Conservation (phyloP, 2,329 filamentous ascomycete genomes). For the Aspergillus pseudoviridinutans region DNA sequence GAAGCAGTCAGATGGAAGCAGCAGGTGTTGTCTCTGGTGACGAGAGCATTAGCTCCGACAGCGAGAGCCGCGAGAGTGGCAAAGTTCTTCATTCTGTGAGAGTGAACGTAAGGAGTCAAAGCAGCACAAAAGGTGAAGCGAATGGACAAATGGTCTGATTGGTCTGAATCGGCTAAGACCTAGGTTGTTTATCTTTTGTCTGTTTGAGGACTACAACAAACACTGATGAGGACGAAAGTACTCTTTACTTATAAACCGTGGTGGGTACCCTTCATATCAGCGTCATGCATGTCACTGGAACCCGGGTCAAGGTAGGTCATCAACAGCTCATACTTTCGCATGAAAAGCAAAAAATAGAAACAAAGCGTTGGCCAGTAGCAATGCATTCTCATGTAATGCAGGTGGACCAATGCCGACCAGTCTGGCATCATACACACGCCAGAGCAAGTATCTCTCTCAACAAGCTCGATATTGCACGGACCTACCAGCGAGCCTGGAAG, state of each 20-base stretch:
- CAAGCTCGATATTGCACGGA: constrained; percentile 13
- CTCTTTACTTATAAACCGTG: constrained; percentile 20
- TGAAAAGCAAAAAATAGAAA: constrained; percentile 16
- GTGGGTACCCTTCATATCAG: constrained; percentile 10
- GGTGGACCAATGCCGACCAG: constrained; percentile 9
- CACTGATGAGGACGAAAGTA: background rate
- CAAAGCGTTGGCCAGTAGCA: constrained; percentile 10
- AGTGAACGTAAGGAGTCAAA: constrained; percentile 6
- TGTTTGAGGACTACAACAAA: background rate
- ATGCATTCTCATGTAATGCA: constrained; percentile 6
- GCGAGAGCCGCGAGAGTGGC: constrained; percentile 36
- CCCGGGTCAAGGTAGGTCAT: constrained; percentile 6
- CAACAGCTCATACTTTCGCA: constrained; percentile 7
- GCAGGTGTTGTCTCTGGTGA: constrained; percentile 40
- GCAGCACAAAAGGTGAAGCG: constrained; percentile 6
- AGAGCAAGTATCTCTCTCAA: constrained; percentile 2
- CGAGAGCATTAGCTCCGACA: constrained; percentile 41
- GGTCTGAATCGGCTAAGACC: background rate
- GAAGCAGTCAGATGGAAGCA: constrained; percentile 52
- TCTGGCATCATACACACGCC: background rate
- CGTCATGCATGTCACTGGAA: constrained; percentile 10
- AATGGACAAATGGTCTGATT: constrained; percentile 7
- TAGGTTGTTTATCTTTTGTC: background rate
- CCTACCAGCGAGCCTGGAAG: constrained; percentile 11
- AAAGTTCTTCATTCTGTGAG: constrained; percentile 36